Percentiles rank a stretch among this genome's conserved stretches.
Conservation (phyloP, 768 basidiomycete species). For the Omphalotus guepiniiformis region DNA sequence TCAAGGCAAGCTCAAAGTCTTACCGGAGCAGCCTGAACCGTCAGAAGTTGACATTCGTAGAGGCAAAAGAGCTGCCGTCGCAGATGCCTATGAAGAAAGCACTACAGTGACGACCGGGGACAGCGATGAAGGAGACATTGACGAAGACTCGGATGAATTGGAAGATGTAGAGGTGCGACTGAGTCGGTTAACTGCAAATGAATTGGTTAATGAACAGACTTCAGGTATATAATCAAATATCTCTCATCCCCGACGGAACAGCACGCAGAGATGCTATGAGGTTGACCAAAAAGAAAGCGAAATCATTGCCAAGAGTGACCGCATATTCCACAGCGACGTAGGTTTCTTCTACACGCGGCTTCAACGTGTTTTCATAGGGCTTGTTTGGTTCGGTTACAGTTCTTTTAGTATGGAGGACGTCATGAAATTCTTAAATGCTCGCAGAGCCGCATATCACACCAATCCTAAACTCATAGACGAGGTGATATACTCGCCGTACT, state of each 20-base stretch:
- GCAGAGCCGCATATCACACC: slow-evolving; percentile 78
- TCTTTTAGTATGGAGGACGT: slow-evolving; percentile 88
- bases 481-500: slow-evolving; percentile 91
- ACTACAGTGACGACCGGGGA: slow-evolving; percentile 43
- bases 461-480: slow-evolving; percentile 87
- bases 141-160: slow-evolving; percentile 52
- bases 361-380: background rate
- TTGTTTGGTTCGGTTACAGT: slow-evolving; percentile 32
- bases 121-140: slow-evolving; percentile 71
- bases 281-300: slow-evolving; percentile 93
- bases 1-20: slow-evolving; percentile 82
- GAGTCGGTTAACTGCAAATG: slow-evolving; percentile 9
- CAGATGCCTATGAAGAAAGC: slow-evolving; percentile 42
- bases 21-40: slow-evolving; percentile 75
- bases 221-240: slow-evolving; percentile 91
- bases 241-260: slow-evolving; percentile 90
- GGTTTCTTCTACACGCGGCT: slow-evolving; percentile 15
- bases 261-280: slow-evolving; percentile 87
- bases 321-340: slow-evolving; percentile 94
- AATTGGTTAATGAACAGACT: background rate
- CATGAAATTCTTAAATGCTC: slow-evolving; percentile 84
- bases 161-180: slow-evolving; percentile 57
- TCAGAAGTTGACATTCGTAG: slow-evolving; percentile 22
- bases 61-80: slow-evolving; percentile 19
- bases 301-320: slow-evolving; percentile 87